Conservation (phyloP, 2,329 filamentous ascomycete species). For the Aspergillus quadricinctus region DNA sequence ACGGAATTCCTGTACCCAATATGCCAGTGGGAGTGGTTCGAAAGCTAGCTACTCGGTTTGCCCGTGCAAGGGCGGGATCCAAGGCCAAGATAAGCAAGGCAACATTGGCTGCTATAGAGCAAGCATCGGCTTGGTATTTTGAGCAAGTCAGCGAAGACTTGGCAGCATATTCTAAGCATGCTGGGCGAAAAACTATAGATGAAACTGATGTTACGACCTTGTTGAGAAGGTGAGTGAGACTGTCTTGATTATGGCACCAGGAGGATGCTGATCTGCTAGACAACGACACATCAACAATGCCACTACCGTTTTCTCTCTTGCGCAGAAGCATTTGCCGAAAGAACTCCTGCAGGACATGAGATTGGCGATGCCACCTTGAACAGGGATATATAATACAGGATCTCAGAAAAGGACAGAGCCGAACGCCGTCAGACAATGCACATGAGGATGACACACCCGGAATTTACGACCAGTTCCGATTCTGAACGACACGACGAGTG, state of each 20-base stretch:
- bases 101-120: conserved; percentile 67
- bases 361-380: conserved; percentile 36
- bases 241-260: neutral
- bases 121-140: conserved; percentile 88
- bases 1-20: conserved; percentile 72
- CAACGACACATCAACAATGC: conserved; percentile 70
- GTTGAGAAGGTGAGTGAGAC: conserved; percentile 67
- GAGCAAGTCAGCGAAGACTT: conserved; percentile 81
- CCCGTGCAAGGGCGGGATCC: conserved; percentile 60
- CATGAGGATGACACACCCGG: conserved; percentile 1
- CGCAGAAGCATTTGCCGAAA: conserved; percentile 73
- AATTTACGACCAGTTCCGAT: conserved; percentile 62
- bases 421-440: conserved; percentile 38
- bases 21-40: conserved; percentile 72
- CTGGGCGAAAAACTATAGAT: conserved; percentile 77
- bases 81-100: conserved; percentile 70
- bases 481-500: conserved; percentile 69
- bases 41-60: conserved; percentile 59
- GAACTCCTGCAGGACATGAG: conserved; percentile 77
- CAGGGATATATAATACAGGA: conserved; percentile 3
- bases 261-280: conserved; percentile 48
- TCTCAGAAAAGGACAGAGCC: conserved; percentile 15
- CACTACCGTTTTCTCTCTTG: conserved; percentile 79
- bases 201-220: conserved; percentile 77
- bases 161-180: conserved; percentile 73